Base-by-base conservation (phyloP, 1,284 basidiomycete genomes). In the Boletus semigastroideus region DNA sequence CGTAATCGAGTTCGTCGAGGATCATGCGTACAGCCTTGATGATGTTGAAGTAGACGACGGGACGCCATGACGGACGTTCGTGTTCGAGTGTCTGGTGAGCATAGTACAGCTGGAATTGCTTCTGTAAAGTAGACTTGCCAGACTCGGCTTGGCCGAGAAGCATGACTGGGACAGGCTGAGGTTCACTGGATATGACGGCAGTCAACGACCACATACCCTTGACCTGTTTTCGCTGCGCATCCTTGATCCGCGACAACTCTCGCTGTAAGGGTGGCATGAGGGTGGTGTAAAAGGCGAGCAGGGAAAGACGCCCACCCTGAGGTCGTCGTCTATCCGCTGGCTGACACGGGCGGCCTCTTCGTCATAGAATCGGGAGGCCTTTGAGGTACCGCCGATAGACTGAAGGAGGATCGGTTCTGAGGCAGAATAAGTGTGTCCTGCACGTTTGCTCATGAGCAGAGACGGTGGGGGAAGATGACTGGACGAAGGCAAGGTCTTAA, bases 61-160 rank as follows among this genome's bases (percentile, higher is more conserved):
- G 85, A 25, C 81, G 78, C 88, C 89, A 91, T 16, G 79, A 80
- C 0, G 84, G 82, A 19, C 84, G 82, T 68, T 87, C 85, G 51
- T 74, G 69, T 53, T 91, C 86, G 42, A 91, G 76, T 1, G 82
- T 73, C 52, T 81, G 76, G 8, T 85, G 83, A 3, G 87, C 82
- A 61, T 90, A 89, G 68, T 84, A 84, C 2, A 91, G 76, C 63
- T 91, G 88, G 62, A 91, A 89, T 68, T 91, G 86, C 60, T 89
- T 90, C 62, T 86, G 86, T 9, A 90, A 74, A 2, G 87, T 89
- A 1, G 86, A 87, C 67, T 90, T 90, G 46, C 87, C 87, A 34
- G 85, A 87, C 71, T 90, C 87, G 53, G 87, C 86, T 63, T 90
- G 88, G 11, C 88, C 88, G 30, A 90, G 76, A 11, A 87, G 73